Conservation (phyloP, 1,284 basidiomycete species). For the Ustilago hordei region DNA sequence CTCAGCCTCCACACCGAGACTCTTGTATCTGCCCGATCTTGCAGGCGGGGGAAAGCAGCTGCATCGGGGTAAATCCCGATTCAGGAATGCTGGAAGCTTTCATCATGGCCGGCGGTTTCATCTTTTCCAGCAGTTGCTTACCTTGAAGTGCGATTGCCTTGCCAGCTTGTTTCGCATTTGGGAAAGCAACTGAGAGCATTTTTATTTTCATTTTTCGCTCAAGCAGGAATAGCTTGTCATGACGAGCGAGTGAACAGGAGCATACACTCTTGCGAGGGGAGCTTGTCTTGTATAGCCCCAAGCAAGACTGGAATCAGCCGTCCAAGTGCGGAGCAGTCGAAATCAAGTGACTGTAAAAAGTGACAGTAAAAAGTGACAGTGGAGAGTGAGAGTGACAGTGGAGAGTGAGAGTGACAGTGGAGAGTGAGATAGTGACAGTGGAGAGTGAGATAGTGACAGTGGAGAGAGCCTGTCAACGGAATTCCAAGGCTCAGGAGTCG, state of each 20-base stretch:
- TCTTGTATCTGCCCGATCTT: not conserved
- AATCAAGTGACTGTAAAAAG: too few relatives aligned
- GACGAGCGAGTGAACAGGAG: constrained; percentile 11
- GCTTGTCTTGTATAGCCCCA: not conserved
- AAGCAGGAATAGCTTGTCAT: constrained; percentile 1
- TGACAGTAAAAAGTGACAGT: too few relatives aligned
- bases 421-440: not conserved
- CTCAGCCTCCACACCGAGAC: constrained; percentile 21
- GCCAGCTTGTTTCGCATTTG: constrained; percentile 1
- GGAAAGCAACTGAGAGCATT: not conserved
- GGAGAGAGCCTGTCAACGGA: constrained; percentile 24
- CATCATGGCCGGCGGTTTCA: not conserved
- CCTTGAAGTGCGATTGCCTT: too few relatives aligned
- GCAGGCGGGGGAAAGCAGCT: not conserved
- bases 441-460: not conserved
- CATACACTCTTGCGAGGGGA: not conserved
- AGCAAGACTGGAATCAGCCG: not conserved
- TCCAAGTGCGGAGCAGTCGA: constrained; percentile 8
- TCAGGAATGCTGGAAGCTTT: not conserved
- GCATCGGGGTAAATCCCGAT: not conserved
- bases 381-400: too few relatives aligned
- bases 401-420: too few relatives aligned
- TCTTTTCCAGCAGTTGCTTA: not conserved
- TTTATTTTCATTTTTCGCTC: constrained; percentile 12
- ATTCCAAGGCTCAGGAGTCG: constrained; percentile 33